Percentiles rank a stretch among this genome's conserved stretches.
Evolutionary conservation across 2,329 filamentous ascomycete genomes (phyloP).

Genomic region (Sporothrix curviconia): DNA sequence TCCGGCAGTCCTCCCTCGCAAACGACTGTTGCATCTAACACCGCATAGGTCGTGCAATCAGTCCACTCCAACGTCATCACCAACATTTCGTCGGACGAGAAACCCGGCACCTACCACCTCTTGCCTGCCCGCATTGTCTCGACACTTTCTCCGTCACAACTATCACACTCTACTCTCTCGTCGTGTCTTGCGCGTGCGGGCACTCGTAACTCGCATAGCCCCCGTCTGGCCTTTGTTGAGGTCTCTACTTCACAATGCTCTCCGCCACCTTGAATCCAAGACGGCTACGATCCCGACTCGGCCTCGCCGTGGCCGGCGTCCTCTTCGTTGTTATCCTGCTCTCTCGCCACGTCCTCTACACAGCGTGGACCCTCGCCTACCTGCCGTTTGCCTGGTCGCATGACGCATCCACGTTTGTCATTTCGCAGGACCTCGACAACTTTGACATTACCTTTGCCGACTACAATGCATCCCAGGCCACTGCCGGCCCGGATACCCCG

Average conservation of each 20-base stretch:
- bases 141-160: no score
- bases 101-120: no score
- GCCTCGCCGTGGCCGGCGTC: not conserved
- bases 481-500: constrained; percentile 4
- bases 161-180: not conserved
- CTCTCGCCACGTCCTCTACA: not conserved
- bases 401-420: not conserved
- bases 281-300: not conserved
- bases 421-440: constrained; percentile 4
- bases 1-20: not conserved
- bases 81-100: no score
- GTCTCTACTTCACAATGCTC: not conserved
- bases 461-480: constrained; percentile 7
- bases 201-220: no score
- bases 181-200: no score
- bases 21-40: no score
- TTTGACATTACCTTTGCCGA: constrained; percentile 14
- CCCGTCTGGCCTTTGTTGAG: no score
- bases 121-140: no score
- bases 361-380: constrained; percentile 5
- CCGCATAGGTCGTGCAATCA: no score
- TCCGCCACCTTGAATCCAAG: not conserved
- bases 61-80: no score
- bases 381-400: constrained; percentile 4
- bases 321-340: not conserved